Conservation (phyloP, 176 grass and related monocot genomes). For the Elaeis guineensis region DNA sequence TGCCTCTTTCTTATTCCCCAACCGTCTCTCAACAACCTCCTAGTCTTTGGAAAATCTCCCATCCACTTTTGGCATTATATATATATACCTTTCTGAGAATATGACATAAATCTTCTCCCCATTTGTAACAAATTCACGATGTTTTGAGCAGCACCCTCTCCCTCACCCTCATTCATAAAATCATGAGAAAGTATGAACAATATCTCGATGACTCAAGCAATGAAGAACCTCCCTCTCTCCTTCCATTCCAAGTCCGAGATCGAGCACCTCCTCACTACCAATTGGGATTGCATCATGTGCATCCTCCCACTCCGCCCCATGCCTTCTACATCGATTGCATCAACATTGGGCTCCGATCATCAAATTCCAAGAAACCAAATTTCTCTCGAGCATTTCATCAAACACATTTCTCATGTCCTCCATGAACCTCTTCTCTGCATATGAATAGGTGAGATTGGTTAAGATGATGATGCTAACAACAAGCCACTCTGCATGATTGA, state of each 20-base stretch:
- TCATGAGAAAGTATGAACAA: too few relatives aligned
- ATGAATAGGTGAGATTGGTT: conserved; percentile 9
- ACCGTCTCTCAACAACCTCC: conserved; percentile 32
- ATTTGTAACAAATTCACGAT: too few relatives aligned
- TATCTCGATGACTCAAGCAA: conserved; percentile 28
- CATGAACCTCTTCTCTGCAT: too few relatives aligned
- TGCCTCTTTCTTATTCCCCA: conserved; percentile 29
- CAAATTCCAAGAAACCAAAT: too few relatives aligned
- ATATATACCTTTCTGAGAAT: conserved; percentile 54
- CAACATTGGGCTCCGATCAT: too few relatives aligned
- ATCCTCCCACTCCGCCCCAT: too few relatives aligned
- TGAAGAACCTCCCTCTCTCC: conserved; percentile 39
- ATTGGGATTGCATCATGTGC: conserved; percentile 19
- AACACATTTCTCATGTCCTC: too few relatives aligned
- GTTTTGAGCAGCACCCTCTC: conserved; percentile 26
- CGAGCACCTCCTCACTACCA: conserved; percentile 25
- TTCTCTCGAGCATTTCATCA: too few relatives aligned
- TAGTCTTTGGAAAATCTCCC: conserved; percentile 39
- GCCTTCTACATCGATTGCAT: too few relatives aligned
- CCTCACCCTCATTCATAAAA: conserved; percentile 4
- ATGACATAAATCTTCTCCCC: conserved; percentile 27
- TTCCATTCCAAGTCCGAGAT: conserved; percentile 36
- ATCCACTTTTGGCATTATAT: conserved; percentile 36
- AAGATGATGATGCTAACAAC: conserved; percentile 3
- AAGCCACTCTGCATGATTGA: background rate